Percentiles rank a stretch among this genome's conserved stretches.
These are phyloP conservation scores for Haplosporangium sp. DNA, from an alignment of 371 early-diverging fungal species.

Conservation along the genomic window DNA sequence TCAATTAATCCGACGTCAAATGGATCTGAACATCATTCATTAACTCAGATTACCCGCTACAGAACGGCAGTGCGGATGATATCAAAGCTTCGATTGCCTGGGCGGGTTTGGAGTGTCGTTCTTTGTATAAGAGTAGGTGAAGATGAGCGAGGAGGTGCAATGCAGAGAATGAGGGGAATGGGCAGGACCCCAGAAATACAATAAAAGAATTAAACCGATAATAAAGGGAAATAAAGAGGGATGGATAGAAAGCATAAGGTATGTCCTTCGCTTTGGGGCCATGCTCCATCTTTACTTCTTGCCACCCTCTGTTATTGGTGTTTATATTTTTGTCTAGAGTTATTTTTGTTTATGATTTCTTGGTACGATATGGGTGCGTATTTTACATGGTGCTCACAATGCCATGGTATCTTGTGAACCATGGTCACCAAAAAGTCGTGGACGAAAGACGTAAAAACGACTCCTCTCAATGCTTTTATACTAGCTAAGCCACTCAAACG, in stretches of 20 bases:
- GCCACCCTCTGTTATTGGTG: slow-evolving; percentile 5
- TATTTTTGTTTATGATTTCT: not conserved
- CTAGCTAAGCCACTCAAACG: too few species aligned
- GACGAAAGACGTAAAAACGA: too few species aligned
- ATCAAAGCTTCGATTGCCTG: not conserved
- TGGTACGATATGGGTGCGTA: not conserved
- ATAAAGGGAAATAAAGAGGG: not conserved
- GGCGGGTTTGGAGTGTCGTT: not conserved
- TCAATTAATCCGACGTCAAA: not conserved
- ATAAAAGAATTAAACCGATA: not conserved
- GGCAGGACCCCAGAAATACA: not conserved
- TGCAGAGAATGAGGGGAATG: not conserved
- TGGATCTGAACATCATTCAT: not conserved
- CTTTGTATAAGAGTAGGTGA: not conserved
- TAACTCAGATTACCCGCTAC: too few species aligned
- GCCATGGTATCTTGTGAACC: not conserved
- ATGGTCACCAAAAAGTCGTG: not conserved
- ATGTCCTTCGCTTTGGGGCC: too few species aligned
- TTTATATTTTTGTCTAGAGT: not conserved
- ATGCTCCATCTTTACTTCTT: not conserved
- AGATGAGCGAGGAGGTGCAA: not conserved
- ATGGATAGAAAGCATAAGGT: not conserved
- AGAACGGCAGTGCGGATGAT: too few species aligned
- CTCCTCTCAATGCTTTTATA: too few species aligned
- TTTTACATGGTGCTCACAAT: not conserved